Evolutionary conservation across 495 filamentous ascomycete genomes (phyloP), one percentile per base, ranked within the genome.

Genomic region (Bryoglossum gracile): DNA sequence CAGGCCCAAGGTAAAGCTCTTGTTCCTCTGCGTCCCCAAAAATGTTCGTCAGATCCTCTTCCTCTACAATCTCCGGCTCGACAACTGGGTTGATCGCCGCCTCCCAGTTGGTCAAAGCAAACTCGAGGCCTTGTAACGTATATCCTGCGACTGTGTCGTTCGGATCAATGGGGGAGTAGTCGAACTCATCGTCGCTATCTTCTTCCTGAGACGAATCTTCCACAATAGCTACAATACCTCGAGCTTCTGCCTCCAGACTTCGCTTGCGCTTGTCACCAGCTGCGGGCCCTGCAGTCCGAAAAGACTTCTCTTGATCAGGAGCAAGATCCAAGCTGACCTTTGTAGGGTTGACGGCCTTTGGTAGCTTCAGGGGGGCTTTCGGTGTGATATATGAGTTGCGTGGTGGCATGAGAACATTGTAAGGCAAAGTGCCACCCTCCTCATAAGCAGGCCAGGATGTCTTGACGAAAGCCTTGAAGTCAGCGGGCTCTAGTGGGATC

Each of bases 311-410:
- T 55, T 92, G 82, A 57, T 97, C 92, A 38, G 73, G 72, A 3
- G 81, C 80, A 9, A 96, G 65, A 48, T 97, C 92, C 4, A 97
- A 67, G 48, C 80, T 86, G 39, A 94, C 72, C 64, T 97, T 99
- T 10, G 84, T 89, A 0, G 89, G 87, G 11, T 88, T 70, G 14
- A 95, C 70, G 1, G 84, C 75, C 59, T 86, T 95, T 16, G 94
- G 89, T 9, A 77, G 73, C 62, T 87, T 91, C 1, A 70, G 23
- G 2, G 85, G 85, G 34, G 76, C 72, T 62, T 87, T 87, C 23
- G 78, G 78, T 30, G 81, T 63, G 57, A 82, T 89, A 25, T 76
- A 69, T 2, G 84, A 85, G 53, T 79, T 81, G 63, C 85, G 86
- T 14, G 78, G 78, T 8, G 84, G 83, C 17, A 96, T 74, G 1